Conservation (phyloP, 2,329 filamentous ascomycete genomes). For the Sphaerulina musiva region DNA sequence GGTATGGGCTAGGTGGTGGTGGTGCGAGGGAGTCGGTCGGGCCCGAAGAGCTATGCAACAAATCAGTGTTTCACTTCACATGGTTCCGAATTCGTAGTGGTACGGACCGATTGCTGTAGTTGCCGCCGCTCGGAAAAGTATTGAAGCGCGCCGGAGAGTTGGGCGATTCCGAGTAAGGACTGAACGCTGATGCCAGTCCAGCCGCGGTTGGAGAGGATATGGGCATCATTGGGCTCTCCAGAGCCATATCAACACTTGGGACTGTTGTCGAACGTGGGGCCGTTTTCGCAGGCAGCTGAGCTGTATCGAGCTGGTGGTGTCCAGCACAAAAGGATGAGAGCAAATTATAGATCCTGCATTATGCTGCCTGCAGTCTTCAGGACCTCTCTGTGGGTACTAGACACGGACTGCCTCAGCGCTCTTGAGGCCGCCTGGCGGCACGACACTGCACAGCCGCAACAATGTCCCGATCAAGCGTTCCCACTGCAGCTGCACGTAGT, state of each 20-base stretch:
- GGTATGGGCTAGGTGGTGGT: conserved; percentile 48
- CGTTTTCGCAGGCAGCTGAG: not conserved
- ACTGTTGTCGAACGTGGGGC: not conserved
- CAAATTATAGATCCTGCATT: conserved; percentile 6
- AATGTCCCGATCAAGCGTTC: not conserved
- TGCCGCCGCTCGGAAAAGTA: conserved; percentile 34
- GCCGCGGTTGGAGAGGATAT: conserved; percentile 40
- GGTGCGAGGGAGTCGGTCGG: conserved; percentile 43
- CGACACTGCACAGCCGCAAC: not conserved
- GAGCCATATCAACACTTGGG: conserved; percentile 23
- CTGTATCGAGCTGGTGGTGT: conserved; percentile 1
- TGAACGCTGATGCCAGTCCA: conserved; percentile 42
- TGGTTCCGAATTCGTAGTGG: not conserved
- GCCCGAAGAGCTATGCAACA: conserved; percentile 38
- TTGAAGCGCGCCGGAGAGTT: conserved; percentile 44
- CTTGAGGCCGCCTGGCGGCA: not conserved
- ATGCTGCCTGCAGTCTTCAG: conserved; percentile 8
- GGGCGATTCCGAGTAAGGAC: conserved; percentile 48
- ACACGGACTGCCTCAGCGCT: not conserved
- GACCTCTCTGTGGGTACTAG: not conserved
- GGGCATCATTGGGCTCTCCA: conserved; percentile 33
- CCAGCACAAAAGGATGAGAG: not conserved
- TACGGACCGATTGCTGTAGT: conserved; percentile 35
- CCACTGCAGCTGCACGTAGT: conserved; percentile 6
- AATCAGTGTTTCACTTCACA: not conserved